Evolutionary conservation across 305 asterid species (phyloP), one percentile per base, ranked within the genome.

Genomic region (Plantago coronopus): DNA sequence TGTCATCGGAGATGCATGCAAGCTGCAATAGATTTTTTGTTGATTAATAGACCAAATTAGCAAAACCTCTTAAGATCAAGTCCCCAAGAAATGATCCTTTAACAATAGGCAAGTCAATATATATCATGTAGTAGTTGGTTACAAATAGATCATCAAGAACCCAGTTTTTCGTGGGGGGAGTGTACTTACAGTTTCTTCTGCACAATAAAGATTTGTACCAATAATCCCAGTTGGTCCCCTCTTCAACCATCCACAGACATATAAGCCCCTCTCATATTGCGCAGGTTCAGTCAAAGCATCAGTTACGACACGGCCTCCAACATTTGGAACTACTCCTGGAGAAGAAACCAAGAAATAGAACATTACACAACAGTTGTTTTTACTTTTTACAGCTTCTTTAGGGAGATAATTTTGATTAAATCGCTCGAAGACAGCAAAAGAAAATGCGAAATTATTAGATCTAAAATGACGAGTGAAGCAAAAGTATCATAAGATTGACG

Each of bases 161-260:
- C 23, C 12, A 22, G 19, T 67, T 63, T 38, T 64, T 22, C 16
- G 15, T 40, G 55, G 57, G 62, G 53, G 46, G 54, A 69, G 59
- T 23, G 23, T 9, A 74, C 86, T 83, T 72, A 89, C 98, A 60
- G 97, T 83, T 69, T 89, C 93, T 68, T 89, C 94, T 27, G 95
- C 94, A 57, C 96, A 93, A 70, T 87, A 72, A 43, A 83, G 84
- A 54, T 93, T 87, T 72, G 97, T 84, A 56, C 73, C 97, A 38
- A 93, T 80, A 55, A 83, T 91, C 76, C 94, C 95, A 27, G 91
- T 83, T 59, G 95, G 97, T 37, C 95, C 96, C 79, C 96, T 86
- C 74, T 91, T 88, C 84, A 91, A 76, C 98, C 97, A 91, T 57
- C 98, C 98, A 64, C 91, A 82, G 20, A 86, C 98, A 37, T 88